Percentiles rank a stretch among this genome's conserved stretches.
These are phyloP conservation scores for Dioscorea cayenensis DNA, from an alignment of 116 monocot species.

Conservation along the genomic window DNA sequence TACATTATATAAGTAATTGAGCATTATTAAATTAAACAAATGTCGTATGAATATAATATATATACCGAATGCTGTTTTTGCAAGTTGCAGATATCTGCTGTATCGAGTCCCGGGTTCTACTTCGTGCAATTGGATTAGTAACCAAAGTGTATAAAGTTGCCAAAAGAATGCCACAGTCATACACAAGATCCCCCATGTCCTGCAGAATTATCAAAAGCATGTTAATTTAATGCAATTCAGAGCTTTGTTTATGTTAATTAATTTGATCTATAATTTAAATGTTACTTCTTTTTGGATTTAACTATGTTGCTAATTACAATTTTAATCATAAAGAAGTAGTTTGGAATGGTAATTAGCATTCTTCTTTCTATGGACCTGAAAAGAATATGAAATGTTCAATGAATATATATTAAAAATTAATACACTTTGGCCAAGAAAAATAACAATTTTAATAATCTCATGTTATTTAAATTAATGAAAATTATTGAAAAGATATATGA, in stretches of 20 bases:
- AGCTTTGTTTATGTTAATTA: not conserved
- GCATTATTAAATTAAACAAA: not conserved
- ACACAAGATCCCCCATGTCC: conserved; percentile 66
- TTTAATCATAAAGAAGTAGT: too few relatives aligned
- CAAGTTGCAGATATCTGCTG: conserved; percentile 57
- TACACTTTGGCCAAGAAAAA: too few relatives aligned
- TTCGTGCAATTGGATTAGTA: conserved; percentile 65
- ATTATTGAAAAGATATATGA: too few relatives aligned
- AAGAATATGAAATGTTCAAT: too few relatives aligned
- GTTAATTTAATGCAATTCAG: not conserved
- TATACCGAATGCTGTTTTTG: conserved; percentile 44
- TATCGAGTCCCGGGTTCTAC: conserved; percentile 47
- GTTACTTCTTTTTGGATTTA: too few relatives aligned
- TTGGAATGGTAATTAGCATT: too few relatives aligned
- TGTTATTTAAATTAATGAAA: too few relatives aligned
- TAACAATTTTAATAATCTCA: too few relatives aligned
- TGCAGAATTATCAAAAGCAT: conserved; percentile 10
- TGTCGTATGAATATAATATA: too few relatives aligned
- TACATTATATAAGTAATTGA: not conserved
- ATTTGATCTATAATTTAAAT: not conserved
- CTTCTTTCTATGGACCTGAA: too few relatives aligned
- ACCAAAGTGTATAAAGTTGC: conserved; percentile 85
- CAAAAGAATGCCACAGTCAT: conserved; percentile 54
- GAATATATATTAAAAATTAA: too few relatives aligned
- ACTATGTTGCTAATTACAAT: too few relatives aligned